Percentiles rank a stretch among this genome's conserved stretches.
Conservation (phyloP, 495 filamentous ascomycete species). For the Clohesyomyces aquaticus region DNA sequence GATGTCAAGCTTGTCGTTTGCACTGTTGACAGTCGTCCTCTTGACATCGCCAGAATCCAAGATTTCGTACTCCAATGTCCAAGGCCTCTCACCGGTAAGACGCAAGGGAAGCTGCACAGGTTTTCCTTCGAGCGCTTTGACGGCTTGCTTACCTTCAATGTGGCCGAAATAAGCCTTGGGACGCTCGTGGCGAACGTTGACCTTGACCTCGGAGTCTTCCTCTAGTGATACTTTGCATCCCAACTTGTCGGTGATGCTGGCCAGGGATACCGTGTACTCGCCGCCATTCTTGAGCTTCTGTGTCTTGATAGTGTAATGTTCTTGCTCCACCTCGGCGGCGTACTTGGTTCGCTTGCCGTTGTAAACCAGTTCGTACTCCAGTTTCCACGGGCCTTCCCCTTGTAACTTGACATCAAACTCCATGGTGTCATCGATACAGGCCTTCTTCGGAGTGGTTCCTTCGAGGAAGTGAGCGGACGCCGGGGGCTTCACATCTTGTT, state of each 20-base stretch:
- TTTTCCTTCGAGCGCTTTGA: constrained; percentile 75
- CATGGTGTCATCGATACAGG: constrained; percentile 81
- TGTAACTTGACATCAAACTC: constrained; percentile 71
- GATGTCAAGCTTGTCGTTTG: constrained; percentile 73
- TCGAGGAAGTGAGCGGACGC: constrained; percentile 76
- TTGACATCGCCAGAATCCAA: constrained; percentile 19
- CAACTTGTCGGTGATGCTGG: constrained; percentile 80
- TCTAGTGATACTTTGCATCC: constrained; percentile 83
- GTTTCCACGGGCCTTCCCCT: constrained; percentile 82
- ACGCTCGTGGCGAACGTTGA: constrained; percentile 82
- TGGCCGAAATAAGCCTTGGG: constrained; percentile 82
- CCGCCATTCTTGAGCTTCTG: constrained; percentile 74
- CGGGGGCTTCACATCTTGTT: constrained; percentile 90
- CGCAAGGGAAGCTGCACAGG: constrained; percentile 75
- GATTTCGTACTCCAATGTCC: constrained; percentile 68
- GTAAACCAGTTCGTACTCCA: constrained; percentile 94
- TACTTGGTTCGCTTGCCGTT: constrained; percentile 77
- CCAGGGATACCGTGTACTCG: constrained; percentile 82
- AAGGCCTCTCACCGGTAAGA: constrained; percentile 80
- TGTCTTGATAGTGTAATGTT: constrained; percentile 71
- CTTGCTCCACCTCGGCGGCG: constrained; percentile 62
- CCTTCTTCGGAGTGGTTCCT: constrained; percentile 56
- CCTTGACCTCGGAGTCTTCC: constrained; percentile 76
- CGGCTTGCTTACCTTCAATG: constrained; percentile 72
- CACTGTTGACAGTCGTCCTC: constrained; percentile 52